Percentiles rank a stretch among this genome's conserved stretches.
These are phyloP conservation scores for Pseudomonodictys pantanalensis DNA, from an alignment of 495 filamentous ascomycete species.

Conservation along the genomic window DNA sequence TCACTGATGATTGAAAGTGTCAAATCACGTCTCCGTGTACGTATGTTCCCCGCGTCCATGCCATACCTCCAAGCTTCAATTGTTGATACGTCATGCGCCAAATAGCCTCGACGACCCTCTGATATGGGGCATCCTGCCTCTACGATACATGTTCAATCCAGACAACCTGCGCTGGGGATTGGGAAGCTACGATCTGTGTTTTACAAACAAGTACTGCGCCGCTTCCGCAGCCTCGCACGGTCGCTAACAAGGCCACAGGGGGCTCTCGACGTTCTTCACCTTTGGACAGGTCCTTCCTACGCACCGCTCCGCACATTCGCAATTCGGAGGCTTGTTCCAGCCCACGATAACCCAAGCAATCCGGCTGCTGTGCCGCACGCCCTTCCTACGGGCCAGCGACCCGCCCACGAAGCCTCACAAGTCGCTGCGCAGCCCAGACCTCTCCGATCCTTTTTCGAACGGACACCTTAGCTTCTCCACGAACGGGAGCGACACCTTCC, in stretches of 20 bases:
- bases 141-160: constrained; percentile 63
- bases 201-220: constrained; percentile 57
- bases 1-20: constrained; percentile 55
- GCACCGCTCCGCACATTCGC: constrained; percentile 73
- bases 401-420: constrained; percentile 25
- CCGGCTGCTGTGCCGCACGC: constrained; percentile 70
- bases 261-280: constrained; percentile 62
- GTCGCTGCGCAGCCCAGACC: constrained; percentile 51
- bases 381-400: constrained; percentile 46
- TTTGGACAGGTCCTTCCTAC: constrained; percentile 87
- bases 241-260: constrained; percentile 4
- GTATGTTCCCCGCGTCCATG: constrained; percentile 45
- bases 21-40: constrained; percentile 95
- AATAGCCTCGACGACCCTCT: constrained; percentile 87
- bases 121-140: constrained; percentile 83
- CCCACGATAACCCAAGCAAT: constrained; percentile 84
- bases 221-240: neutral
- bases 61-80: neutral
- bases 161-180: constrained; percentile 80
- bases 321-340: constrained; percentile 77
- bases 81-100: constrained; percentile 1
- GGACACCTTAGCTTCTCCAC: constrained; percentile 64
- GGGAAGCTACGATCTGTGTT: constrained; percentile 92
- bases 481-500: constrained; percentile 55
- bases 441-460: constrained; percentile 59